Evolutionary conservation across 148 eudicot genomes (phyloP), one percentile per base, ranked within the genome.

Genomic region (Beta vulgaris): DNA sequence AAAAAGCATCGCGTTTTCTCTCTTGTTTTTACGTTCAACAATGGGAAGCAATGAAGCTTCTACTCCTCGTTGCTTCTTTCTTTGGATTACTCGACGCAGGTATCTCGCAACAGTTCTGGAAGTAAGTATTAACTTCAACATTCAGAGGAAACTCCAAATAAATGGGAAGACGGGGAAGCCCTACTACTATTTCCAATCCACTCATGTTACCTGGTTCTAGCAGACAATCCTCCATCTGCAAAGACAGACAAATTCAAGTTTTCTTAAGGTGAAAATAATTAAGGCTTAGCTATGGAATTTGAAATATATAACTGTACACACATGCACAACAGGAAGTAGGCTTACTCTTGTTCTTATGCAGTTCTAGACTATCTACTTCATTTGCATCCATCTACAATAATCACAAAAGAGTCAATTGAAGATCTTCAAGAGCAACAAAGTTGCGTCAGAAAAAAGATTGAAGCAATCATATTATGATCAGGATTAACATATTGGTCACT

Each of bases 1-100:
- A 80, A 91, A 94, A 37, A 94, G 68, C 77, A 84, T 82, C 28
- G 98, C 96, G 32, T 84, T 85, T 79, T 90, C 92, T 68, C 80
- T 81, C 88, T 76, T 88, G 37, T 85, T 80, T 83, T 90, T 91
- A 69, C 86, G 80, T 71, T 80, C 48, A 80, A 89, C 48, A 71
- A 90, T 76, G 71, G 78, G 84, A 32, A 81, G 84, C 76, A 94
- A 79, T 62, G 78, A 81, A 69, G 67, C 76, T 77, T 78, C 84
- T 25, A 79, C 80, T 39, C 77, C 83, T 60, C 81, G 76, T 59
- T 68, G 65, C 79, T 64, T 77, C 81, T 83, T 88, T 61, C 58
- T 70, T 19, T 76, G 60, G 15, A 68, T 48, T 23, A 87, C 84
- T 73, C 40, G 71, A 68, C 70, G 81, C 64, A 94, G 84, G 79